phyloP scores from a whole-genome alignment of 2,329 filamentous ascomycete species.

The Metarhizium robertsii region DNA sequence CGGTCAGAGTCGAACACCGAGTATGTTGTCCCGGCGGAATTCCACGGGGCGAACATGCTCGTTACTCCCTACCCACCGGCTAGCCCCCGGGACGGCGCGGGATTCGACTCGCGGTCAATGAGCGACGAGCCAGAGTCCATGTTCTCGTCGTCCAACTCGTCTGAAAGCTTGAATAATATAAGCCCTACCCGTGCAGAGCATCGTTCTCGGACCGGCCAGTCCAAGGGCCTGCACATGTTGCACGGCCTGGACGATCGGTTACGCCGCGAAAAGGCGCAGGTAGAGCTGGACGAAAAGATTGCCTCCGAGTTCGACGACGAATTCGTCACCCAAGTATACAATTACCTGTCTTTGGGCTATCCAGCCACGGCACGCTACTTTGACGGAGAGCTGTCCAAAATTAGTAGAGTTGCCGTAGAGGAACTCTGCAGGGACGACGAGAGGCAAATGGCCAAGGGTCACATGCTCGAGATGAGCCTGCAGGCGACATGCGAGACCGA shows the following conservation, averaged over 20 bases:
- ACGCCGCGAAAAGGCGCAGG: conserved; percentile 37
- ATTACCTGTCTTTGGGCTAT: conserved; percentile 90
- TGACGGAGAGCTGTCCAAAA: conserved; percentile 77
- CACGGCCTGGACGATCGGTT: conserved; percentile 42
- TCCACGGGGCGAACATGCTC: conserved; percentile 39
- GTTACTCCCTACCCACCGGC: conserved; percentile 36
- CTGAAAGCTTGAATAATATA: conserved; percentile 7
- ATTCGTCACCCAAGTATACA: conserved; percentile 94
- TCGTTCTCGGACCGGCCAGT: conserved; percentile 20
- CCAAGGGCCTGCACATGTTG: conserved; percentile 39
- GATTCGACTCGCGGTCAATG: conserved; percentile 26
- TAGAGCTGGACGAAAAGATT: conserved; percentile 44
- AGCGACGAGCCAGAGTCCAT: conserved; percentile 30
- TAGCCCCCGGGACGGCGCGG: conserved; percentile 33
- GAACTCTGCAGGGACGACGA: conserved; percentile 67
- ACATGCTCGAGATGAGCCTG: conserved; percentile 52
- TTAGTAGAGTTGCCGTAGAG: conserved; percentile 58
- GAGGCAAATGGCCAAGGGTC: conserved; percentile 53
- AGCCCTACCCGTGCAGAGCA: conserved; percentile 14
- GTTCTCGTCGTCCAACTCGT: conserved; percentile 15
- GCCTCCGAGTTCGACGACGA: conserved; percentile 64
- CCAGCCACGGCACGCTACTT: conserved; percentile 75
- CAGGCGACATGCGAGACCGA: conserved; percentile 33
- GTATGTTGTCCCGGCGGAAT: conserved; percentile 30
- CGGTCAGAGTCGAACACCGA: conserved; percentile 25